A percentile compares a stretch with the other conserved stretches of the same genome.
phyloP scores from a whole-genome alignment of 1,284 basidiomycete genomes.

The Cutaneotrichosporon sp. region DNA sequence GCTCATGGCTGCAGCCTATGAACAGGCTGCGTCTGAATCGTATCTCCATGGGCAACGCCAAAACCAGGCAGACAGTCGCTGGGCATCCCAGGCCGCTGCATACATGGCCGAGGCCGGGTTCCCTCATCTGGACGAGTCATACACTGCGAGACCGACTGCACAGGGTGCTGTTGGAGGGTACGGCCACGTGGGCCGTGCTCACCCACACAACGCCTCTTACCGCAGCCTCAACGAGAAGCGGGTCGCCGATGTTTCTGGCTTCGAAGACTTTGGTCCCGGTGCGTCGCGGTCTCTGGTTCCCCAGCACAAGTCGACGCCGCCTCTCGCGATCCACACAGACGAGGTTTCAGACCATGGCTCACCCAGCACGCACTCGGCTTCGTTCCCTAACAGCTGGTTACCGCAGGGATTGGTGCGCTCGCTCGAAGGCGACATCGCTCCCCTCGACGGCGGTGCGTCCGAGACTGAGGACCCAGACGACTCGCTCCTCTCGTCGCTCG shows the following conservation, averaged over 20 bases:
- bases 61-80: slow-evolving; percentile 30
- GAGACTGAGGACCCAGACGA: slow-evolving; percentile 20
- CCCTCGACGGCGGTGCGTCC: slow-evolving; percentile 25
- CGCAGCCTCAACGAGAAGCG: slow-evolving; percentile 22
- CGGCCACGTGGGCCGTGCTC: slow-evolving; percentile 25
- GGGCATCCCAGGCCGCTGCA: slow-evolving; percentile 43
- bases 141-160: slow-evolving; percentile 34
- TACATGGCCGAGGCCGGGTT: slow-evolving; percentile 48
- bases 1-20: slow-evolving; percentile 47
- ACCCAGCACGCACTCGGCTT: slow-evolving; percentile 44
- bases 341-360: slow-evolving; percentile 38
- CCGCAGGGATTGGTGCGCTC: slow-evolving; percentile 48
- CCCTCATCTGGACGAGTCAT: slow-evolving; percentile 41
- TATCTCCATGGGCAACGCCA: slow-evolving; percentile 31
- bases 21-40: slow-evolving; percentile 41
- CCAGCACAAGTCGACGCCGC: slow-evolving; percentile 8
- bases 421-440: slow-evolving; percentile 45
- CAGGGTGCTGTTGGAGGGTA: slow-evolving; percentile 23
- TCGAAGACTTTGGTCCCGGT: slow-evolving; percentile 49
- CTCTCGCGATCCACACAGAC: background rate
- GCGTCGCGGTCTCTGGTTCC: slow-evolving; percentile 15
- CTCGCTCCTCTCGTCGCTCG: slow-evolving; percentile 5
- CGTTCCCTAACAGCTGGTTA: slow-evolving; percentile 46
- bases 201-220: slow-evolving; percentile 22
- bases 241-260: slow-evolving; percentile 38